phyloP scores from a whole-genome alignment of 2,329 filamentous ascomycete species.

The Cordyceps sp. region DNA sequence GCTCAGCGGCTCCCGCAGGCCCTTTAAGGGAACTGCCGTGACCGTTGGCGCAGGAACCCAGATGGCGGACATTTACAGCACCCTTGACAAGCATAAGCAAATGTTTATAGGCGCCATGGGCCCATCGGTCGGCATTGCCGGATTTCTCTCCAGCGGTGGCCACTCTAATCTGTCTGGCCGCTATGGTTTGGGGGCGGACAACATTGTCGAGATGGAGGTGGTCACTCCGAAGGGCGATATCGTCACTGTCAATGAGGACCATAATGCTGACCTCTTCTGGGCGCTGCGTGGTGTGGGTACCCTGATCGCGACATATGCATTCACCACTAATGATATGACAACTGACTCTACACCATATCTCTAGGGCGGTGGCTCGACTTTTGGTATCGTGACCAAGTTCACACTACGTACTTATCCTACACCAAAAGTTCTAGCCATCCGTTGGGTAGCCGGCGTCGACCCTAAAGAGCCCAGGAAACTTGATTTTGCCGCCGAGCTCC shows the following conservation, averaged over 20 bases:
- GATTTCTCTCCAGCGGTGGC: constrained; percentile 44
- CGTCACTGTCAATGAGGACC: constrained; percentile 24
- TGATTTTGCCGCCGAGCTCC: neutral
- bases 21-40: constrained; percentile 29
- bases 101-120: constrained; percentile 37
- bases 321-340: neutral
- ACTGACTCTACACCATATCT: neutral
- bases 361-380: neutral
- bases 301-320: too few species aligned
- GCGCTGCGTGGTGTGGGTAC: constrained; percentile 29
- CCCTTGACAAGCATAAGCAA: constrained; percentile 25
- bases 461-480: neutral
- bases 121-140: constrained; percentile 40
- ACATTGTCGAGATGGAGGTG: constrained; percentile 36
- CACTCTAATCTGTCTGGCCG: constrained; percentile 35
- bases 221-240: constrained; percentile 39
- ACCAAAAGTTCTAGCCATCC: neutral
- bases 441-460: neutral
- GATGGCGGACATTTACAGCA: constrained; percentile 28
- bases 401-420: neutral
- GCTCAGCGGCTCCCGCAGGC: constrained; percentile 20
- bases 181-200: constrained; percentile 37
- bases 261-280: constrained; percentile 38
- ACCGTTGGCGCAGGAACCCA: constrained; percentile 36
- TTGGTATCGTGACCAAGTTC: neutral